Conservation (phyloP, 208 protist genomes). For the Leptomonas pyrrhocoris region DNA sequence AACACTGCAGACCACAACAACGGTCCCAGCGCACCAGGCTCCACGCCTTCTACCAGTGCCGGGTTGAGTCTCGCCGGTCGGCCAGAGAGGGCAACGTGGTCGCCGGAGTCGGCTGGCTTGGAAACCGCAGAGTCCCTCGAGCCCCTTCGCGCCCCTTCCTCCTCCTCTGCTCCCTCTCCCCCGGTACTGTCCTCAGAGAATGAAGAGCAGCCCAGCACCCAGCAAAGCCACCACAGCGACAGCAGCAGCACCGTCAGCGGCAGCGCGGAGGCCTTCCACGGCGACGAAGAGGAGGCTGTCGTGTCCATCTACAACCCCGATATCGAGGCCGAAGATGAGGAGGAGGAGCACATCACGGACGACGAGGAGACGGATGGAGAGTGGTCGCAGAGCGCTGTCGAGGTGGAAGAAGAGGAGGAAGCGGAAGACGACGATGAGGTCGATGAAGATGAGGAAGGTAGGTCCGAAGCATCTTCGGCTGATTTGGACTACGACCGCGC, state of each 20-base stretch:
- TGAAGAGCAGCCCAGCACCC: constrained; percentile 1
- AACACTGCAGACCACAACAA: no score
- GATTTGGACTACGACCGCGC: constrained; percentile 57
- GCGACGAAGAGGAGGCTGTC: constrained; percentile 4
- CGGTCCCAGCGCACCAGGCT: not conserved
- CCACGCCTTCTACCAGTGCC: not conserved
- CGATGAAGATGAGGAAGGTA: constrained; percentile 29
- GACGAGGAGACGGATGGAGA: constrained; percentile 19
- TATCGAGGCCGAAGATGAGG: not conserved
- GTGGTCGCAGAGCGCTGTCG: constrained; percentile 7
- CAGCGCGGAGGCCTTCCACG: constrained; percentile 5
- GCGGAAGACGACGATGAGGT: constrained; percentile 14
- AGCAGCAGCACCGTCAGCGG: not conserved
- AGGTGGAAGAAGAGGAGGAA: constrained; percentile 14
- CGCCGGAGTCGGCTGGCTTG: not conserved
- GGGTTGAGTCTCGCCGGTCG: not conserved
- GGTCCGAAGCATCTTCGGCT: constrained; percentile 36
- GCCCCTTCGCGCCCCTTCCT: not conserved
- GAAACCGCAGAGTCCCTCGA: constrained; percentile 5
- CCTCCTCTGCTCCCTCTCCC: not conserved
- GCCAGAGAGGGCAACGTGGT: constrained; percentile 3
- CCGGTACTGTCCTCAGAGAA: constrained; percentile 6
- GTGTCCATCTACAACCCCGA: not conserved
- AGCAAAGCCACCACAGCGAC: not conserved
- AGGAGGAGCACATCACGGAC: constrained; percentile 2